Conservation (phyloP, 768 basidiomycete species). For the Amanita exitialis region DNA sequence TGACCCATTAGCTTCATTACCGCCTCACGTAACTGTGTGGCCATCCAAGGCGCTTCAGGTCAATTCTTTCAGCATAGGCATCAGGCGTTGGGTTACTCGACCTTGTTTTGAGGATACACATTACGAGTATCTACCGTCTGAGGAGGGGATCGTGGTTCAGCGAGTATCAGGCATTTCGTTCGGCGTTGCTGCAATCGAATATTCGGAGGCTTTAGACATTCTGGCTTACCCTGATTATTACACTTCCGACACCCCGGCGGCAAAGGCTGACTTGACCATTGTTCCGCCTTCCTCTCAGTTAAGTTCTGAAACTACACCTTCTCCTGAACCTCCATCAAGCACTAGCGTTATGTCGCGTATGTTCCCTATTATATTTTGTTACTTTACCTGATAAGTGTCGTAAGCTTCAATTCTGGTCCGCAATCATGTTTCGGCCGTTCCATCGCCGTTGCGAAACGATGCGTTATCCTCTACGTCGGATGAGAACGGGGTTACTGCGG, state of each 20-base stretch:
- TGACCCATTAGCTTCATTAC: constrained; percentile 11
- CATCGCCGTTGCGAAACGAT: constrained; percentile 41
- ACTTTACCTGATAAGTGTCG: not conserved
- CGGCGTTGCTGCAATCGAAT: constrained; percentile 66
- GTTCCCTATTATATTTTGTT: not conserved
- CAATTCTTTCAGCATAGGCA: constrained; percentile 38
- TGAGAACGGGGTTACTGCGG: not conserved
- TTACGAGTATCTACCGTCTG: constrained; percentile 37
- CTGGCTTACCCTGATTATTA: constrained; percentile 40
- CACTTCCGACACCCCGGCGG: not conserved
- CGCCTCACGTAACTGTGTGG: constrained; percentile 22
- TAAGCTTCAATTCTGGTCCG: constrained; percentile 7
- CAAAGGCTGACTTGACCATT: constrained; percentile 3
- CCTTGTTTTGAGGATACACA: constrained; percentile 72
- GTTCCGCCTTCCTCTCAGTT: constrained; percentile 4
- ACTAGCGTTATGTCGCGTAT: constrained; percentile 1
- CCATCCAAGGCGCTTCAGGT: constrained; percentile 21
- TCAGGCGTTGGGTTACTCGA: constrained; percentile 61
- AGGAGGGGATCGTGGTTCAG: constrained; percentile 23
- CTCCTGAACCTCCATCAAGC: constrained; percentile 6
- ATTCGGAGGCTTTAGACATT: constrained; percentile 55
- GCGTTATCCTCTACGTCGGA: constrained; percentile 7
- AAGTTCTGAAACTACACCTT: not conserved
- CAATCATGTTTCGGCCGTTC: constrained; percentile 25
- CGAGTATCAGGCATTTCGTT: constrained; percentile 38